Percentiles rank a stretch among this genome's conserved stretches.
phyloP scores from a whole-genome alignment of 2,329 filamentous ascomycete species.

The Fusarium longipes region DNA sequence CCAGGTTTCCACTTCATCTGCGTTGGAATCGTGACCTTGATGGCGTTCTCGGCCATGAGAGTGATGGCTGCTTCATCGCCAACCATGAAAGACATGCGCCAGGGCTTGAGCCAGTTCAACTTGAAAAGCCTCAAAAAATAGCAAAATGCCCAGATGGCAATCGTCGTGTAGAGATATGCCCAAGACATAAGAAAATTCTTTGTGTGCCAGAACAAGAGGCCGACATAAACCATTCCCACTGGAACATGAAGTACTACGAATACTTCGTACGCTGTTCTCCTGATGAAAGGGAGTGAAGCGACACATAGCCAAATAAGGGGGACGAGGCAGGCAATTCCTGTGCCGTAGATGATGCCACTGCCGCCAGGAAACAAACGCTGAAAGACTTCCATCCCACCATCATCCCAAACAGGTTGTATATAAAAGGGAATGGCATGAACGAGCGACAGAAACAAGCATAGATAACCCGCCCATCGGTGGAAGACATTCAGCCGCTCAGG shows the following conservation, averaged over 20 bases:
- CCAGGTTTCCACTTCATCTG: slow-evolving; percentile 93
- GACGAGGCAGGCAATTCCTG: slow-evolving; percentile 82
- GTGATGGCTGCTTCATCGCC: slow-evolving; percentile 93
- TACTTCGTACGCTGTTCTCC: slow-evolving; percentile 83
- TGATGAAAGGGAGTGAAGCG: slow-evolving; percentile 82
- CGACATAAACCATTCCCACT: slow-evolving; percentile 82
- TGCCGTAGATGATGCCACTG: slow-evolving; percentile 82
- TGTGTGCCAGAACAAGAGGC: slow-evolving; percentile 93
- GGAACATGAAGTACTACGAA: slow-evolving; percentile 88
- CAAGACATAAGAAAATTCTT: slow-evolving; percentile 92
- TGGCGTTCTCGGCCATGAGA: slow-evolving; percentile 89
- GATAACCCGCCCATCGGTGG: slow-evolving; percentile 90
- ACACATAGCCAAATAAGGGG: slow-evolving; percentile 86
- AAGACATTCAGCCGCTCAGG: slow-evolving; percentile 93
- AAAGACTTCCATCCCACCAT: slow-evolving; percentile 78
- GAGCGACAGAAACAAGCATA: slow-evolving; percentile 84
- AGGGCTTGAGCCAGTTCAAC: slow-evolving; percentile 88
- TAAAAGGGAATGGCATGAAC: slow-evolving; percentile 92
- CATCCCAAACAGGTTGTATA: slow-evolving; percentile 85
- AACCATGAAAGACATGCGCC: slow-evolving; percentile 82
- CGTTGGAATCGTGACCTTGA: slow-evolving; percentile 94
- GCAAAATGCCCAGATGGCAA: slow-evolving; percentile 81
- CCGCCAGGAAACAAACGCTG: slow-evolving; percentile 73
- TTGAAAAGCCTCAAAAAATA: slow-evolving; percentile 82
- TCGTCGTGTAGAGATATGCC: slow-evolving; percentile 85